Percentiles rank a stretch among this genome's conserved stretches.
These are phyloP conservation scores for Neurospora africana DNA, from an alignment of 495 filamentous ascomycete species.

Conservation along the genomic window DNA sequence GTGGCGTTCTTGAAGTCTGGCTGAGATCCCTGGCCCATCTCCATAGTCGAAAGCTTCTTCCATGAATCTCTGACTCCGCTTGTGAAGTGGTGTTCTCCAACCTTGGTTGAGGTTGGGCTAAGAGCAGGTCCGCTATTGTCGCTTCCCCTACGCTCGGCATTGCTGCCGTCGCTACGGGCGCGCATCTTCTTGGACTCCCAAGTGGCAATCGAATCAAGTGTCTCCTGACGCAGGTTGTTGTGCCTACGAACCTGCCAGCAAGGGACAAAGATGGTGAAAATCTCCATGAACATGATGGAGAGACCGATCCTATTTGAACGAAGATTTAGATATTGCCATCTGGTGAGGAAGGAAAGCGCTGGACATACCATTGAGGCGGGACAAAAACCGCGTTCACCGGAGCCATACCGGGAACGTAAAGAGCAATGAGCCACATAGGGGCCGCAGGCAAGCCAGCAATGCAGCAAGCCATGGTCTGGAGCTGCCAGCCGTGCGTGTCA, in stretches of 20 bases:
- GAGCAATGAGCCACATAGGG: constrained; percentile 53
- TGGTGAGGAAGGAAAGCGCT: neutral
- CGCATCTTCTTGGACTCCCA: constrained; percentile 23
- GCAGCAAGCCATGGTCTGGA: constrained; percentile 52
- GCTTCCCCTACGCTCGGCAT: neutral
- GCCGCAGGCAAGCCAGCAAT: constrained; percentile 53
- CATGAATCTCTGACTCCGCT: constrained; percentile 11
- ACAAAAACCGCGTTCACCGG: constrained; percentile 43
- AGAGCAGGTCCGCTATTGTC: constrained; percentile 3
- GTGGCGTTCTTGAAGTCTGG: constrained; percentile 23
- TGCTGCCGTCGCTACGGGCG: neutral
- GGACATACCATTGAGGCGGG: constrained; percentile 41
- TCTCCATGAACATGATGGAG: constrained; percentile 35
- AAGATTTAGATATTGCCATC: neutral
- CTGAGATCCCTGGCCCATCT: constrained; percentile 14
- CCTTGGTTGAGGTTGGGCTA: constrained; percentile 16
- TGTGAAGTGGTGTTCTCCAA: constrained; percentile 7
- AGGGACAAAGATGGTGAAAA: constrained; percentile 40
- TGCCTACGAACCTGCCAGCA: constrained; percentile 22
- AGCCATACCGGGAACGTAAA: constrained; percentile 49
- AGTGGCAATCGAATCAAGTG: constrained; percentile 16
- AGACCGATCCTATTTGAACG: constrained; percentile 17
- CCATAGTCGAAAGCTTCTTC: constrained; percentile 14
- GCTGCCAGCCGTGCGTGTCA: constrained; percentile 59
- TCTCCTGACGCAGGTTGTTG: constrained; percentile 19